These are phyloP conservation scores for Grosmannia penicillata DNA, from an alignment of 2,329 filamentous ascomycete genomes.

Conservation along the genomic window DNA sequence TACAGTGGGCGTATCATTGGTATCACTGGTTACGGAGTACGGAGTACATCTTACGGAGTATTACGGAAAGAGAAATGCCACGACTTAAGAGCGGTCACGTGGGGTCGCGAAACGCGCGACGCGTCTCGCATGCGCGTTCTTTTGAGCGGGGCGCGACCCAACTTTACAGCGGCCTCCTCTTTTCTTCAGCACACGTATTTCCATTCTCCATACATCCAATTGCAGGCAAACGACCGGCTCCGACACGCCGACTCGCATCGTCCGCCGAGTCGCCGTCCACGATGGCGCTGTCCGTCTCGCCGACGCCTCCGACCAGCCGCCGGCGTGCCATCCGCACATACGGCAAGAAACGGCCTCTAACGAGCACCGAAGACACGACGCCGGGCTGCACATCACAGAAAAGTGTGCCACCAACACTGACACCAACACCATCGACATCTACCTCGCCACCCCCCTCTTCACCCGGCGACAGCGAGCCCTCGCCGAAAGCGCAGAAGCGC, in stretches of 20 bases:
- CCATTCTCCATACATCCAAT: too few species aligned
- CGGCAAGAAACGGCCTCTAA: slow-evolving; percentile 8
- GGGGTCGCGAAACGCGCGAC: background rate
- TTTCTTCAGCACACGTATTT: background rate
- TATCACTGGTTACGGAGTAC: too few species aligned
- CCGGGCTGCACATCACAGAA: background rate
- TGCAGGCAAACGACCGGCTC: background rate
- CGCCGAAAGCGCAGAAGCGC: background rate
- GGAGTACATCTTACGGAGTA: too few species aligned
- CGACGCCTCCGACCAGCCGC: background rate
- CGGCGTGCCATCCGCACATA: slow-evolving; percentile 9
- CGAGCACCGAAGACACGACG: background rate
- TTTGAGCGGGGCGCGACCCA: too few species aligned
- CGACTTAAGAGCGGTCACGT: background rate
- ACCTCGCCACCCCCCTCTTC: background rate
- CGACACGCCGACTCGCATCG: slow-evolving; percentile 6
- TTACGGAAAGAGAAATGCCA: too few species aligned
- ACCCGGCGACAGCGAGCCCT: background rate
- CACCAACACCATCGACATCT: background rate
- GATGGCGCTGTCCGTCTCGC: background rate
- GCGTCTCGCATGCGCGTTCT: background rate
- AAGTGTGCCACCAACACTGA: background rate
- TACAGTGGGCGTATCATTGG: too few species aligned
- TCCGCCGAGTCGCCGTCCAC: background rate
- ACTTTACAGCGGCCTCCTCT: too few species aligned